Base-by-base conservation (phyloP, 257 asterid genomes). In the Verbascum thapsus region DNA sequence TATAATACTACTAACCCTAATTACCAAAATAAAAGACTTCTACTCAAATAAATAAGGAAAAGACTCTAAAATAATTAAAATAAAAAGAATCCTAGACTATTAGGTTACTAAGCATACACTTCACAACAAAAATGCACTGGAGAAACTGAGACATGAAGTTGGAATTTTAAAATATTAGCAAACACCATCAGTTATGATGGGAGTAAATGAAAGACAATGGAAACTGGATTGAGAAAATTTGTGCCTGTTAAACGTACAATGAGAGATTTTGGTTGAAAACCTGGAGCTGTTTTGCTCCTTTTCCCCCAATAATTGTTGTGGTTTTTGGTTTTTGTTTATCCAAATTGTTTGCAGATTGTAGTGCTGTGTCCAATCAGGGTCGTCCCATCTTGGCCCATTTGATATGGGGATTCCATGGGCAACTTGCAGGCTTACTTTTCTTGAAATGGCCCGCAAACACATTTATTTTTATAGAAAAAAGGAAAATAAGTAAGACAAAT, bases 161-260 rank as follows among this genome's bases (percentile, higher is more conserved):
- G 19, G 66, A 23, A 6, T 1, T 44, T 45, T n/a, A 41, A 62
- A 34, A 10, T 45, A 30, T 32, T 30, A 16, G 34, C 30, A 11
- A 63, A 37, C 52, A 39, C 50, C 58, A 26, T 47, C 30, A 63
- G 49, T 39, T 12, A 38, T 37, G 52, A 35, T 49, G 37, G 62
- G 37, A 17, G 10, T 35, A 19, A 16, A 63, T 40, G 38, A 37
- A 63, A 56, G 20, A 63, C 39, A 39, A 19, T 8, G 42, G 34
- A 39, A 23, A 64, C 8, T 26, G 53, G 30, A 18, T 39, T n/a
- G 61, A 51, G 30, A 52, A 32, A 41, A 18, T 64, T 13, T 49
- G 38, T 9, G 3, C 61, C 42, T 52, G 22, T 15, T 19, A 39
- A 35, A 10, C 17, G 22, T 40, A 30, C 53, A 53, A 39, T 53